Percentiles rank a stretch among this genome's conserved stretches.
These are phyloP conservation scores for Onygena corvina DNA, from an alignment of 2,329 filamentous ascomycete genomes.

Conservation along the genomic window DNA sequence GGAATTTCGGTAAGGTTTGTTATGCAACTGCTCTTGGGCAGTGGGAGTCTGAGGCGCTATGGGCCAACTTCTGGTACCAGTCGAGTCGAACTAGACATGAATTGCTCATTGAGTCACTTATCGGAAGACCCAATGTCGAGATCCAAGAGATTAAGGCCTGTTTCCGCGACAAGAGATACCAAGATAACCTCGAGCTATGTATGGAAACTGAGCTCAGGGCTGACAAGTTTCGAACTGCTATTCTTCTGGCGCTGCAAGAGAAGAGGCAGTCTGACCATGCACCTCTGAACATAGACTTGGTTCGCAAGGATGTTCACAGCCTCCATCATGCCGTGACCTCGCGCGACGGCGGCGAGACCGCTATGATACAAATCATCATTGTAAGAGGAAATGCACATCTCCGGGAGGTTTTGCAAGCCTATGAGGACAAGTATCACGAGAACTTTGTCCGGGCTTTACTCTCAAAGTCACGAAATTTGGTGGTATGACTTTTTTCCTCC, in stretches of 20 bases:
- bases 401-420: constrained; percentile 62
- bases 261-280: constrained; percentile 71
- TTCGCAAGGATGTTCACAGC: constrained; percentile 60
- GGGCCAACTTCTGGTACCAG: constrained; percentile 98
- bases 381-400: constrained; percentile 70
- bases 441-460: constrained; percentile 86
- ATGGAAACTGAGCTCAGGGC: constrained; percentile 89
- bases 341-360: constrained; percentile 65
- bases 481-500: constrained; percentile 50
- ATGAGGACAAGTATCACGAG: constrained; percentile 57
- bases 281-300: constrained; percentile 47
- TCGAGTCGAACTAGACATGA: constrained; percentile 72
- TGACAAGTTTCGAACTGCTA: constrained; percentile 87
- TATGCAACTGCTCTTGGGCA: constrained; percentile 79
- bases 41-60: constrained; percentile 92
- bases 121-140: constrained; percentile 82
- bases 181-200: constrained; percentile 65
- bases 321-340: constrained; percentile 60
- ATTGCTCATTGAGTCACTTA: constrained; percentile 81
- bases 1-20: constrained; percentile 73
- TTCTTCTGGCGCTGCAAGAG: constrained; percentile 73
- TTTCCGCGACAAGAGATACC: constrained; percentile 86
- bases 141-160: constrained; percentile 73
- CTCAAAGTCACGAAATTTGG: constrained; percentile 78
- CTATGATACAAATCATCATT: constrained; percentile 77